Evolutionary conservation across 257 asterid genomes (phyloP), one percentile per base, ranked within the genome.

Genomic region (Scutellaria baicalensis): DNA sequence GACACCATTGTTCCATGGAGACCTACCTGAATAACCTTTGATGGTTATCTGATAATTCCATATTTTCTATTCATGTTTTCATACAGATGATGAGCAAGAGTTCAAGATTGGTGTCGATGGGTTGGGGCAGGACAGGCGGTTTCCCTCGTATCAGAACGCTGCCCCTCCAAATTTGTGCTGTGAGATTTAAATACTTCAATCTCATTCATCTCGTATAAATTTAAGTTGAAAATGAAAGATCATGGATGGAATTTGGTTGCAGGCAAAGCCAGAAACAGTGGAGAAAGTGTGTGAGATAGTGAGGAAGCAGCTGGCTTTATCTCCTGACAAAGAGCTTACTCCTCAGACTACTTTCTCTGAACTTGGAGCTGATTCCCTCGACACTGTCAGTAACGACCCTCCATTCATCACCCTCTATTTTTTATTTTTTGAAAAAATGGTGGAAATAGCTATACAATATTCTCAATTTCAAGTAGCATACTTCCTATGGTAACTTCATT

Each of bases 351-450:
- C 77, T 10, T 89, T 89, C 60, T 3, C 65, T 0, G 91, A 83
- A 1, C 92, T 89, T 17, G 96, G 96, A 23, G 96, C 96, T 12
- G 96, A 89, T 69, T 89, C 96, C 58, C 92, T 89, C 6, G 96
- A 89, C 88, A 89, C 94, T 4, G 96, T 85, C 56, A 68, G 77
- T 2, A 27, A 50, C 5, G 3, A 50, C 35, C 18, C 27, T 23
- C 6, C 7, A 21, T 21, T 14, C 11, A 20, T 10, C n/a, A 9
- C 2, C 18, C 39, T 20, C 27, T 6, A 8, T 11, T 62, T 17
- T 40, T 7, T 40, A 40, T 8, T 40, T 2, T 9, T 40, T 5
- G 8, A 3, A 40, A 0, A 27, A 27, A 27, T 27, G 5, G 5
- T 27, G 33, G 33, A 27, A 23, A 23, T 3, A 23, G 3, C 31